A percentile compares a stretch with the other conserved stretches of the same genome.
phyloP scores from a whole-genome alignment of 805 yeast species.

The Candida xyloterini region DNA sequence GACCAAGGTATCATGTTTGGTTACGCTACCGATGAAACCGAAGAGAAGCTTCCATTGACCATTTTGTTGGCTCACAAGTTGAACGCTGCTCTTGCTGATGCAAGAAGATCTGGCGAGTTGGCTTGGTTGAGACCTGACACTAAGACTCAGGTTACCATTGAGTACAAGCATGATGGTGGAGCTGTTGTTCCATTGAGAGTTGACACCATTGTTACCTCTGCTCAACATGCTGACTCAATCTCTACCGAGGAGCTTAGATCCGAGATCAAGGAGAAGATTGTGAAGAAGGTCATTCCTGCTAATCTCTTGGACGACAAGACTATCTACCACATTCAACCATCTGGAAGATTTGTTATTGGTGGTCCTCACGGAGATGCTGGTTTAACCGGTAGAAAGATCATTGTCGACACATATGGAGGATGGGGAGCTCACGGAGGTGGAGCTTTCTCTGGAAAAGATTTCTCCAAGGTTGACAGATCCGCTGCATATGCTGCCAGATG shows the following conservation, averaged over 20 bases:
- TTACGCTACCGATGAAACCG: constrained; percentile 98
- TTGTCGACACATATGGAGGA: constrained; percentile 99
- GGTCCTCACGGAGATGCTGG: constrained; percentile 99
- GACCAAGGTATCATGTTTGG: constrained; percentile 99
- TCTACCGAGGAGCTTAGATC: constrained; percentile 88
- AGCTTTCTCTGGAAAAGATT: constrained; percentile 99
- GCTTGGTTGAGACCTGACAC: constrained; percentile 99
- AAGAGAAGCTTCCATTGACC: constrained; percentile 95
- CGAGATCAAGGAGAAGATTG: constrained; percentile 72
- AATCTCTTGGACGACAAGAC: constrained; percentile 91
- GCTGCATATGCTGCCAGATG: constrained; percentile 99
- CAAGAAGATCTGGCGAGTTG: constrained; percentile 93
- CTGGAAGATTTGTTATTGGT: constrained; percentile 99
- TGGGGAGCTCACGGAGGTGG: constrained; percentile 99
- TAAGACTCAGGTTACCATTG: constrained; percentile 98
- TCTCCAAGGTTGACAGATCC: constrained; percentile 99
- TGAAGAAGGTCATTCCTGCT: constrained; percentile 90
- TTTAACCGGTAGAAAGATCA: constrained; percentile 98
- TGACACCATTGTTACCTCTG: constrained; percentile 95
- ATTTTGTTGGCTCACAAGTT: constrained; percentile 91
- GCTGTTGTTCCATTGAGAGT: constrained; percentile 95
- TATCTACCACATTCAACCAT: constrained; percentile 97
- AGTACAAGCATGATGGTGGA: constrained; percentile 91
- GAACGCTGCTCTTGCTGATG: constrained; percentile 94
- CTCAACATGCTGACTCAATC: constrained; percentile 97